Percentiles rank a stretch among this genome's conserved stretches.
phyloP scores from a whole-genome alignment of 164 flowering plant species.

The Vitis riparia region DNA sequence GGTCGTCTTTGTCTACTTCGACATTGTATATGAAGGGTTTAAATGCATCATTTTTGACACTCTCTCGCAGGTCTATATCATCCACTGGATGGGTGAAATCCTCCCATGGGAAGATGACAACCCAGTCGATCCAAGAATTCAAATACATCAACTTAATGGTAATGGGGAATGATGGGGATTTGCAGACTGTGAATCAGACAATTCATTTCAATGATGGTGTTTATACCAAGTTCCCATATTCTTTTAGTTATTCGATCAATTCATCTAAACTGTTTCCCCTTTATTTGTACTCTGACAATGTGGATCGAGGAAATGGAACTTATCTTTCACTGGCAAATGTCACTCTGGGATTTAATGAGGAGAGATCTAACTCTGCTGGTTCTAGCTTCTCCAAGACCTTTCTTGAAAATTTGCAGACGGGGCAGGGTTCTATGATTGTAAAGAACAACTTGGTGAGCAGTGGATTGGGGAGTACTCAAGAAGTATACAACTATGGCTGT shows the following conservation, averaged over 20 bases:
- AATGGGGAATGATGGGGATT: slow-evolving; percentile 48
- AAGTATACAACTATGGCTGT: slow-evolving; percentile 48
- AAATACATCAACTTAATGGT: slow-evolving; percentile 52
- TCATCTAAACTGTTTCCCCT: slow-evolving; percentile 41
- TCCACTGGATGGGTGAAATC: slow-evolving; percentile 77
- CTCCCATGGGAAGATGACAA: slow-evolving; percentile 65
- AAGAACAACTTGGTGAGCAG: slow-evolving; percentile 52
- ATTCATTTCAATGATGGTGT: slow-evolving; percentile 46
- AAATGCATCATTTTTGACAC: slow-evolving; percentile 59
- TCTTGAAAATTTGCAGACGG: slow-evolving; percentile 59
- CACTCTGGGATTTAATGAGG: slow-evolving; percentile 53
- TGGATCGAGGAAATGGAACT: slow-evolving; percentile 45
- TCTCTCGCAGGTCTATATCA: slow-evolving; percentile 37
- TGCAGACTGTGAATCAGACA: slow-evolving; percentile 68
- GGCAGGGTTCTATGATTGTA: slow-evolving; percentile 57
- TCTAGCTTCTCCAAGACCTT: slow-evolving; percentile 22
- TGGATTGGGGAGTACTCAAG: slow-evolving; percentile 65
- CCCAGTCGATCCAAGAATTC: slow-evolving; percentile 44
- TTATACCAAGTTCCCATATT: slow-evolving; percentile 24
- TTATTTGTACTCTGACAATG: slow-evolving; percentile 28
- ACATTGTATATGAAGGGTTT: slow-evolving; percentile 47
- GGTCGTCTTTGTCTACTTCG: slow-evolving; percentile 29
- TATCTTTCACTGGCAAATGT: slow-evolving; percentile 37
- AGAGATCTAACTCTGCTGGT: slow-evolving; percentile 9
- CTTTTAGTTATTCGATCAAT: slow-evolving; percentile 14